These are phyloP conservation scores for Tagetes patula DNA, from an alignment of 129 eudicot genomes.

Conservation along the genomic window DNA sequence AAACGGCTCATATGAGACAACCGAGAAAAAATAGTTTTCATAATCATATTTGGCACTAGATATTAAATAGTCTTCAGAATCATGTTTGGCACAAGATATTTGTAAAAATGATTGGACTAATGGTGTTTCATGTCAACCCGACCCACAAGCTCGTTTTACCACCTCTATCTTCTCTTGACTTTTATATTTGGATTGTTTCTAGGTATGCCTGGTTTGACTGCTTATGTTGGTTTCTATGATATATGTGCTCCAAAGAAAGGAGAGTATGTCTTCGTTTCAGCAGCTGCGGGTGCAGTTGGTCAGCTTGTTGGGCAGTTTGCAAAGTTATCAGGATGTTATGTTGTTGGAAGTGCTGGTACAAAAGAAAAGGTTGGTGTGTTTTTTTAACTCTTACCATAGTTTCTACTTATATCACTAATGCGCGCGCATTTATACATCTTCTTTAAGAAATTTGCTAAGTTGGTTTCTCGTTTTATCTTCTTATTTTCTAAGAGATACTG, in stretches of 20 bases:
- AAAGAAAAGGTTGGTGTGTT: slow-evolving; percentile 38
- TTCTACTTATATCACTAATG: background rate
- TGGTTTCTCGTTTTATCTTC: background rate
- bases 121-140: background rate
- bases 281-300: slow-evolving; percentile 52
- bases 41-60: background rate
- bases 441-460: background rate
- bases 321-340: slow-evolving; percentile 47
- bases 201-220: slow-evolving; percentile 52
- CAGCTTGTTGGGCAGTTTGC: slow-evolving; percentile 58
- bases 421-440: background rate
- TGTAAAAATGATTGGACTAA: background rate
- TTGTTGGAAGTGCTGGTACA: slow-evolving; percentile 51
- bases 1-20: background rate
- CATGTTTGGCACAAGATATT: background rate
- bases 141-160: background rate
- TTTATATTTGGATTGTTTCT: background rate
- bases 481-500: background rate
- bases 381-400: background rate
- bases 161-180: background rate
- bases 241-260: slow-evolving; percentile 50
- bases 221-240: slow-evolving; percentile 46
- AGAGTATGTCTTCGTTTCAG: slow-evolving; percentile 43
- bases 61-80: background rate
- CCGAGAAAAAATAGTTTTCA: background rate